Percentiles rank a stretch among this genome's conserved stretches.
Conservation (phyloP, 768 basidiomycete species). For the Auriscalpium orientale region DNA sequence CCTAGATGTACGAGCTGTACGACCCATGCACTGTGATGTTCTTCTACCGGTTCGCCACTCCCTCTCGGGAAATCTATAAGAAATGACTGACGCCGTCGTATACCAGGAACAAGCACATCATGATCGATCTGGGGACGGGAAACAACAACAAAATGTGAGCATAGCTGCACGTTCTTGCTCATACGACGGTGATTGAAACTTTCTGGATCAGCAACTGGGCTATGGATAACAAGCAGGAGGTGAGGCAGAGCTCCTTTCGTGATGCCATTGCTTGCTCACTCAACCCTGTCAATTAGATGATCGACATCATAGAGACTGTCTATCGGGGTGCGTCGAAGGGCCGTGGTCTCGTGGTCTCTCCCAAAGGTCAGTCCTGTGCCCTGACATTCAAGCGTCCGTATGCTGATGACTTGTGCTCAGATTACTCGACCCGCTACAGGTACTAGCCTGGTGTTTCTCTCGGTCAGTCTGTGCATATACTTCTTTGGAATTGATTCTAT, state of each 20-base stretch:
- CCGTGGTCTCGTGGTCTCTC: conserved; percentile 94
- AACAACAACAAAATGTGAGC: conserved; percentile 98
- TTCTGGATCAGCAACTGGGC: conserved; percentile 79
- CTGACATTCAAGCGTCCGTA: not conserved
- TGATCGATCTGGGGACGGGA: conserved; percentile 99
- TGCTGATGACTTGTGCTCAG: conserved; percentile 27
- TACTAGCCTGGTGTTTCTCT: conserved; percentile 40
- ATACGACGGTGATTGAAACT: not conserved
- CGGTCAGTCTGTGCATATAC: too few species aligned
- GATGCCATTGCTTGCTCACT: not conserved
- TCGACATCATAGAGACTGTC: conserved; percentile 97
- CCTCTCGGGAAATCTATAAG: not conserved
- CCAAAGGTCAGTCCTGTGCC: conserved; percentile 58
- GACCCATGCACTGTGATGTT: conserved; percentile 98
- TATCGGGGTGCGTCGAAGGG: conserved; percentile 98
- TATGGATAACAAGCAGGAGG: conserved; percentile 98
- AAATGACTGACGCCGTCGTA: conserved; percentile 2
- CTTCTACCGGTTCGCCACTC: conserved; percentile 76
- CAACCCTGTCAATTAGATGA: conserved; percentile 46
- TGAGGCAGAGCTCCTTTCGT: conserved; percentile 24
- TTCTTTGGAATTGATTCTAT: too few species aligned
- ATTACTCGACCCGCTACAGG: conserved; percentile 77
- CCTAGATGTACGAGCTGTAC: conserved; percentile 98
- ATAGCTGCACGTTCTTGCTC: not conserved
- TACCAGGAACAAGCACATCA: conserved; percentile 93